Conservation (phyloP, 2,329 filamentous ascomycete species). For the Cercospora brassicicola region DNA sequence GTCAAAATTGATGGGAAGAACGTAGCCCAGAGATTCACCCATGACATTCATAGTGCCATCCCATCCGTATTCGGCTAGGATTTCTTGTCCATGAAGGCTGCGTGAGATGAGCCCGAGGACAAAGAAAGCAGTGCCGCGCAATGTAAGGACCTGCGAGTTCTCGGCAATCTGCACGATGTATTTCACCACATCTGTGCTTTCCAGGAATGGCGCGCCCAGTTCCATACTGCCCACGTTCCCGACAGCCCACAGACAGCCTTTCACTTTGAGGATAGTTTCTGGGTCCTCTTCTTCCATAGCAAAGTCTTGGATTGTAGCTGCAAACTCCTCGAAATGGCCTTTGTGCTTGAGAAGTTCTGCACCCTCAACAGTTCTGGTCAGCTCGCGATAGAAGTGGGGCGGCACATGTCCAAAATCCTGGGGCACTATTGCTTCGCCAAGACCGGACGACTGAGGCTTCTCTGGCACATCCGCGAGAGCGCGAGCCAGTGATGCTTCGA, state of each 20-base stretch:
- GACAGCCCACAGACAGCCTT: slow-evolving; percentile 95
- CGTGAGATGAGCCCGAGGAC: slow-evolving; percentile 89
- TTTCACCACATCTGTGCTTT: slow-evolving; percentile 82
- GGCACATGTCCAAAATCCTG: slow-evolving; percentile 66
- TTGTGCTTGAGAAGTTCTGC: slow-evolving; percentile 88
- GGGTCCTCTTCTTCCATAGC: slow-evolving; percentile 80
- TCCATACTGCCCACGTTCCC: slow-evolving; percentile 99
- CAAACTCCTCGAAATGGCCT: slow-evolving; percentile 94
- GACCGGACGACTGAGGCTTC: slow-evolving; percentile 46
- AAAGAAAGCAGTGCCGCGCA: slow-evolving; percentile 95
- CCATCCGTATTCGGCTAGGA: slow-evolving; percentile 87
- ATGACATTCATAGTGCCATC: slow-evolving; percentile 82
- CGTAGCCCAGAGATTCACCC: slow-evolving; percentile 82
- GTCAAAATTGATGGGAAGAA: slow-evolving; percentile 75
- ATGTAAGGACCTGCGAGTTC: slow-evolving; percentile 81
- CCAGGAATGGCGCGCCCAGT: slow-evolving; percentile 88
- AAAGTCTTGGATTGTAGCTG: slow-evolving; percentile 80
- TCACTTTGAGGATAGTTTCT: slow-evolving; percentile 87
- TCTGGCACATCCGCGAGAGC: slow-evolving; percentile 68
- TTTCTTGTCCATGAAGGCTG: slow-evolving; percentile 87
- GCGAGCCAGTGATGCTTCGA: slow-evolving; percentile 91
- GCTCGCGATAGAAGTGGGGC: slow-evolving; percentile 96
- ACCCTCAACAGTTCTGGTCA: slow-evolving; percentile 88
- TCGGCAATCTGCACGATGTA: slow-evolving; percentile 88
- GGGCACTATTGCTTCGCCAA: slow-evolving; percentile 50